These are phyloP conservation scores for Dendrobium nobile DNA, from an alignment of 106 monocot genomes.

Conservation along the genomic window DNA sequence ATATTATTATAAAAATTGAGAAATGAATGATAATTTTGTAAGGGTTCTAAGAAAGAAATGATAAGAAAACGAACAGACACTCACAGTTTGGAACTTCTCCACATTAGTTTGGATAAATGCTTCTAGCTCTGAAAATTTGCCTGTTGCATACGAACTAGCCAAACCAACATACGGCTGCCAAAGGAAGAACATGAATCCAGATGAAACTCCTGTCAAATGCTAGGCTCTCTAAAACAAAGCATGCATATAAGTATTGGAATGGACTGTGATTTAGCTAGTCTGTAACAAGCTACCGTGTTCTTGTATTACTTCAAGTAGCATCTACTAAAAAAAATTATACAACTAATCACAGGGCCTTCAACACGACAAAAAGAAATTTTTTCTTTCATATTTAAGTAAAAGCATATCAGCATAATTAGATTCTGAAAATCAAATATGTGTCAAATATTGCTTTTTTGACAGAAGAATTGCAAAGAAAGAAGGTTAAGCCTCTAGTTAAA, in stretches of 20 bases:
- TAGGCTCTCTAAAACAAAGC: neutral
- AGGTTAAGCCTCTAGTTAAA: too few relatives aligned
- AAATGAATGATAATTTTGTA: neutral
- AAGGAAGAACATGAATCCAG: conserved; percentile 6
- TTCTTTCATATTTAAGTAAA: neutral
- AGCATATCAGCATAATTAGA: neutral
- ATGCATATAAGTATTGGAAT: neutral
- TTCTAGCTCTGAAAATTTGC: conserved; percentile 63
- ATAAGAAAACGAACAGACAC: conserved; percentile 5
- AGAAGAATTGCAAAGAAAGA: too few relatives aligned
- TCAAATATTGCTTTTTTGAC: neutral
- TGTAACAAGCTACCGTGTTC: neutral
- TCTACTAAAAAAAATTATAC: neutral
- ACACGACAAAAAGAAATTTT: neutral
- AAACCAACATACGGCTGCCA: conserved; percentile 70
- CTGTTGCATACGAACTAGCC: conserved; percentile 48
- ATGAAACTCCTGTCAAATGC: neutral
- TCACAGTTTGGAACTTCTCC: conserved; percentile 81
- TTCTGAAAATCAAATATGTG: neutral
- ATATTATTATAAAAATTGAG: neutral
- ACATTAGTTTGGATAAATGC: conserved; percentile 53
- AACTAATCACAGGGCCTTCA: neutral
- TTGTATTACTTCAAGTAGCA: neutral
- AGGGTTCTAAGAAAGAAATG: neutral
- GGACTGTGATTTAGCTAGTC: neutral